These are phyloP conservation scores for Dendrobium chrysotoxum DNA, from an alignment of 106 monocot species.

Conservation along the genomic window DNA sequence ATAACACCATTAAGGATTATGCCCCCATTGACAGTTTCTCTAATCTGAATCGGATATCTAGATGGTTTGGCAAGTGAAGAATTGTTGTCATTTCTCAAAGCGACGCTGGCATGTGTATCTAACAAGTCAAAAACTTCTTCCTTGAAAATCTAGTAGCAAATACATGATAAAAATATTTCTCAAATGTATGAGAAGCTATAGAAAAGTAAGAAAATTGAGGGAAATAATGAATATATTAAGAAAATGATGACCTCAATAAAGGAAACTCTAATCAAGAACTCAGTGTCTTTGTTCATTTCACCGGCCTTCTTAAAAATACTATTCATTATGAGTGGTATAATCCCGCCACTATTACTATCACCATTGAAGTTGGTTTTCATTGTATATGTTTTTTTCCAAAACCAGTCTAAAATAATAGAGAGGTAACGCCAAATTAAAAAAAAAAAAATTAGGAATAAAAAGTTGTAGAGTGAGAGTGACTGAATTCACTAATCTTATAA, in stretches of 20 bases:
- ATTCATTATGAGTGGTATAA: conserved; percentile 85
- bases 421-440: neutral
- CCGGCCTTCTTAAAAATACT: conserved; percentile 63
- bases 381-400: conserved; percentile 97
- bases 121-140: conserved; percentile 99
- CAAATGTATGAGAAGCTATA: neutral
- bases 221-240: neutral
- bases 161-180: neutral
- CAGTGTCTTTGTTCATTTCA: conserved; percentile 33
- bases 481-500: neutral
- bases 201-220: neutral
- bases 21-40: conserved; percentile 90
- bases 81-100: conserved; percentile 33
- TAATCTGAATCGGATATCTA: conserved; percentile 88
- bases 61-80: conserved; percentile 32
- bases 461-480: neutral
- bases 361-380: conserved; percentile 90
- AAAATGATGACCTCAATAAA: conserved; percentile 69
- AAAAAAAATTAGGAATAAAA: neutral
- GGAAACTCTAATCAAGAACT: conserved; percentile 82
- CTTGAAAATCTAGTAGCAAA: conserved; percentile 75
- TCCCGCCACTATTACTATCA: conserved; percentile 39
- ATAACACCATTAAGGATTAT: conserved; percentile 89
- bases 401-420: conserved; percentile 56
- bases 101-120: conserved; percentile 38